A percentile compares a stretch with the other conserved stretches of the same genome.
Evolutionary conservation across 192 early-diverging fungal species (phyloP).

Genomic region (Coemansia sp.): DNA sequence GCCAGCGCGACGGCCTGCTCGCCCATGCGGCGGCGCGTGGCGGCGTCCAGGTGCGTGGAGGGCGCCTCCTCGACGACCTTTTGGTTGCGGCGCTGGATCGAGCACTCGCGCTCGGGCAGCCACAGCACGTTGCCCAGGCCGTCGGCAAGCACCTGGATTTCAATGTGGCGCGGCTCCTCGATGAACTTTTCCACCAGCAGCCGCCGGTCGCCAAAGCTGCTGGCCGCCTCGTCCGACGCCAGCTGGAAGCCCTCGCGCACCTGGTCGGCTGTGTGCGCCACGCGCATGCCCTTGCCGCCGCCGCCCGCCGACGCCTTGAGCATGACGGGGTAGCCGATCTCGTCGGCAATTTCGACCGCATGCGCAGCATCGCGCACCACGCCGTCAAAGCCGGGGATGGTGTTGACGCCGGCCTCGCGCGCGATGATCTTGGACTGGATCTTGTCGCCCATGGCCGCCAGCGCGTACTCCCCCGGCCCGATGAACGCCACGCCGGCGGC

Average conservation of each 20-base stretch:
- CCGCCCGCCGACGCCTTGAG: conserved; percentile 82
- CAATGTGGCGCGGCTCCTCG: conserved; percentile 78
- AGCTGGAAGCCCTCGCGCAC: conserved; percentile 77
- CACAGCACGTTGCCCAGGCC: conserved; percentile 77
- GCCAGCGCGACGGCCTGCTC: conserved; percentile 75
- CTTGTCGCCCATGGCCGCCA: conserved; percentile 83
- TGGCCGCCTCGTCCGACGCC: conserved; percentile 76
- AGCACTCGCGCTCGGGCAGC: conserved; percentile 90
- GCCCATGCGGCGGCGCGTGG: conserved; percentile 72
- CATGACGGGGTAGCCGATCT: conserved; percentile 81
- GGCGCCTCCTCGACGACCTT: conserved; percentile 88
- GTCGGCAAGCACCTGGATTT: conserved; percentile 75
- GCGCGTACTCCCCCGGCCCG: conserved; percentile 67
- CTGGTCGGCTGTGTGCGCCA: conserved; percentile 70
- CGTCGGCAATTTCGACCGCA: conserved; percentile 69
- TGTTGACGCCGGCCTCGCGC: conserved; percentile 70
- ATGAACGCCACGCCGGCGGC: conserved; percentile 73
- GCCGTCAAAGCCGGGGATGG: conserved; percentile 89
- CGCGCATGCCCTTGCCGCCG: conserved; percentile 86
- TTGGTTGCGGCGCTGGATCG: conserved; percentile 83
- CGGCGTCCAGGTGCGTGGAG: conserved; percentile 64
- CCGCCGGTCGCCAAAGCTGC: conserved; percentile 87
- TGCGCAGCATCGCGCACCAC: conserved; percentile 74
- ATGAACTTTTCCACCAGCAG: conserved; percentile 93
- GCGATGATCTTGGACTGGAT: conserved; percentile 80